phyloP scores from a whole-genome alignment of 169 alveolate species.

The Plasmodium relictum region DNA sequence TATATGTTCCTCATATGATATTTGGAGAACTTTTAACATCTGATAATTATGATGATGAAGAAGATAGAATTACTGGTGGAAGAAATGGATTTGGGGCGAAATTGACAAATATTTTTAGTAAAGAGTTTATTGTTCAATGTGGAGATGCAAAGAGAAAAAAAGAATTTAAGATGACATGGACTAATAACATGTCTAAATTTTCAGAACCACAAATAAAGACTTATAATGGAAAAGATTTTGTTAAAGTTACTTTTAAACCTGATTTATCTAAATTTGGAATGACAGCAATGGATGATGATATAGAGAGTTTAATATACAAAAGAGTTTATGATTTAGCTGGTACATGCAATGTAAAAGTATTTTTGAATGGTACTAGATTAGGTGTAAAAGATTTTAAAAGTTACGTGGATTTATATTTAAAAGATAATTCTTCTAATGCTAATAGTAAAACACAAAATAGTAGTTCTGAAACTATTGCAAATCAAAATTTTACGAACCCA shows the following conservation, averaged over 20 bases:
- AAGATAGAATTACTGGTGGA: conserved; percentile 99
- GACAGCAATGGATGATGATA: conserved; percentile 94
- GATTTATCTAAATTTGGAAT: conserved; percentile 95
- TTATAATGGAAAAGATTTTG: conserved; percentile 91
- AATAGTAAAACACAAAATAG: not conserved
- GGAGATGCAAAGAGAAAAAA: conserved; percentile 93
- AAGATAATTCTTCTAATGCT: conserved; percentile 17
- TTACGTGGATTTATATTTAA: conserved; percentile 95
- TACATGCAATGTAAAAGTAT: conserved; percentile 95
- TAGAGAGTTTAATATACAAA: conserved; percentile 93
- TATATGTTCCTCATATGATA: conserved; percentile 98
- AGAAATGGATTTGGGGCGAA: conserved; percentile 99
- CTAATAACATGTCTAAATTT: conserved; percentile 93
- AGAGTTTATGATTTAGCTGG: conserved; percentile 99
- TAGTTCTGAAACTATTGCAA: conserved; percentile 5
- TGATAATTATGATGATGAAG: conserved; percentile 98
- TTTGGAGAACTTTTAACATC: conserved; percentile 99
- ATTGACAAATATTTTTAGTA: conserved; percentile 97
- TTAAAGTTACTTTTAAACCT: conserved; percentile 97
- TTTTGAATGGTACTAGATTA: conserved; percentile 93
- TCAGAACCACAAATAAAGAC: conserved; percentile 88
- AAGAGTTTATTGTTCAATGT: conserved; percentile 96
- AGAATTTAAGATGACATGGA: conserved; percentile 92
- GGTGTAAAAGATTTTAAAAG: conserved; percentile 94
- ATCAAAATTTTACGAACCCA: conserved; percentile 1